Conservation (phyloP, 345 rosid species). For the Linum trigynum region DNA sequence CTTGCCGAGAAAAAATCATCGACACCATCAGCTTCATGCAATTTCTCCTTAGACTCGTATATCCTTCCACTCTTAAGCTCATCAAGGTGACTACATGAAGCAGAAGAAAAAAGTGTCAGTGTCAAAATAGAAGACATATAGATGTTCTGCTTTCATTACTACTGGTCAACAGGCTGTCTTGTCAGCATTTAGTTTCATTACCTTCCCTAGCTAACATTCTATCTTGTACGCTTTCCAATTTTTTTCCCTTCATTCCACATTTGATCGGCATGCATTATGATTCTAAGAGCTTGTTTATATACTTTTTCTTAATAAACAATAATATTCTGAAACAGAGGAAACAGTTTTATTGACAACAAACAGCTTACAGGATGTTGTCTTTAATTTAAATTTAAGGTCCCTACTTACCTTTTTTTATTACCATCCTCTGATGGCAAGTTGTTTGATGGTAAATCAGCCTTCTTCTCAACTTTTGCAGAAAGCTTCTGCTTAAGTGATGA, state of each 20-base stretch:
- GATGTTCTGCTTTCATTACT: background rate
- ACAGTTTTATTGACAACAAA: too few relatives aligned
- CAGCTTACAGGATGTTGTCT: too few relatives aligned
- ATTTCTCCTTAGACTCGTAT: slow-evolving; percentile 3
- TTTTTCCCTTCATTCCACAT: background rate
- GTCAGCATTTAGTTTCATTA: background rate
- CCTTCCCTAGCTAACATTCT: background rate
- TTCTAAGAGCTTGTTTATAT: too few relatives aligned
- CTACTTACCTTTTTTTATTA: too few relatives aligned
- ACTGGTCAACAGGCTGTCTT: background rate
- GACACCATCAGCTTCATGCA: background rate
- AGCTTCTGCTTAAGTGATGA: slow-evolving; percentile 16
- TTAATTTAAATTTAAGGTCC: too few relatives aligned
- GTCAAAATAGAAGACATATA: background rate
- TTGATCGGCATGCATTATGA: too few relatives aligned
- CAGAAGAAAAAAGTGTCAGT: background rate
- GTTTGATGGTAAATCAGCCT: background rate
- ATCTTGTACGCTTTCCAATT: slow-evolving; percentile 3
- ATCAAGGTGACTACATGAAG: slow-evolving; percentile 7
- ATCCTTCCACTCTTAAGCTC: slow-evolving; percentile 12
- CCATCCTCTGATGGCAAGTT: too few relatives aligned
- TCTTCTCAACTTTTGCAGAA: slow-evolving; percentile 8
- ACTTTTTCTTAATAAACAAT: too few relatives aligned
- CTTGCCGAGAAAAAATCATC: slow-evolving; percentile 17
- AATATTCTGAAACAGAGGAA: too few relatives aligned